Base-by-base conservation (phyloP, 805 yeast species). In the Metschnikowia kofuensis region DNA sequence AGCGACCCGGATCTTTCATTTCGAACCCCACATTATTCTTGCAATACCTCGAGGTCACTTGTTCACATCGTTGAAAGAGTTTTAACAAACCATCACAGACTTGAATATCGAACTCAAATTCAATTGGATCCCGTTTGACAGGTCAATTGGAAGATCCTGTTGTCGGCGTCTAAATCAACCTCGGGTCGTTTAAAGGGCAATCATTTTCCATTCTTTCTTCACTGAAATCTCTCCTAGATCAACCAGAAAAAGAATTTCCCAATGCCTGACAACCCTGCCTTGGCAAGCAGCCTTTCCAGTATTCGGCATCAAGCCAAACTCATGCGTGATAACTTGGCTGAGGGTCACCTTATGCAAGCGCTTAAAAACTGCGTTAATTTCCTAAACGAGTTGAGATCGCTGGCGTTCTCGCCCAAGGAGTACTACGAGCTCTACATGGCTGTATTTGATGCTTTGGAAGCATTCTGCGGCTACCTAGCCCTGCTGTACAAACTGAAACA, bases 361-460 rank as follows among this genome's bases (percentile, higher is more conserved):
- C 69, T 94, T 49, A 88, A 89, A 59, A 94, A 90, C 63, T 89
- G 96, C 32, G 82, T 96, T 31, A 81, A 84, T 29, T 82, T 90
- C 70, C 74, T 94, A 47, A 82, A 84, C 32, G 97, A 91, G 67
- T 71, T 92, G 45, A 76, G 97, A 47, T 86, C 92, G 4, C 81
- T 85, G 43, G 74, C 75, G 41, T 72, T 89, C 50, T 77, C 89
- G 2, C 97, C 99, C 0, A 90, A 90, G 63, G 91, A 88, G 65
- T 94, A 94, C 75, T 94, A 94, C 65, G 98, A 91, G 66, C 70
- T 94, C 39, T 94, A 92, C 69, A 85, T 87, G 54, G 74, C 85
- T 41, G 84, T 87, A 2, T 91, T 84, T 60, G 98, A 94, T 67
- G 85, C 95, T 0, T 70, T 94, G 63, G 85, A 85, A 35, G 68